A percentile compares a stretch with the other conserved stretches of the same genome.
Conservation (phyloP, 805 yeast genomes). For the Ogataea polymorpha region DNA sequence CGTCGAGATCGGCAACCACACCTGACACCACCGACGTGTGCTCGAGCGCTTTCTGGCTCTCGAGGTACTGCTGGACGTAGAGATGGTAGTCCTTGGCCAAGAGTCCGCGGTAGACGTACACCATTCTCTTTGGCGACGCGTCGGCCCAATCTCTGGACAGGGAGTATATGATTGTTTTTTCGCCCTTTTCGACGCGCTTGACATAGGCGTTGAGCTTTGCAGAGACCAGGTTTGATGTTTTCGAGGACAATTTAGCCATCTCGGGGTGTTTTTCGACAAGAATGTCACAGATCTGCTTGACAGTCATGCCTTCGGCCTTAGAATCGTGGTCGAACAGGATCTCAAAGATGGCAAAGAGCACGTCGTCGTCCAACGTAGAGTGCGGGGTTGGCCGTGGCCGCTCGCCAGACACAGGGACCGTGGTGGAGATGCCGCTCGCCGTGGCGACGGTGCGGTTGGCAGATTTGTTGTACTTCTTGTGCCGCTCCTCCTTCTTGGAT, state of each 20-base stretch:
- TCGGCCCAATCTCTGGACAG: constrained; percentile 88
- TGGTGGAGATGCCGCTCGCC: constrained; percentile 72
- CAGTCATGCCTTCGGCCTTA: constrained; percentile 80
- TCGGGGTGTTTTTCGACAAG: constrained; percentile 74
- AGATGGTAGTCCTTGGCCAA: constrained; percentile 71
- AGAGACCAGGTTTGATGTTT: constrained; percentile 74
- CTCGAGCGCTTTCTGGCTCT: constrained; percentile 40
- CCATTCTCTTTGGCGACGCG: constrained; percentile 86
- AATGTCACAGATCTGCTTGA: constrained; percentile 79
- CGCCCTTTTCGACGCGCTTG: constrained; percentile 82
- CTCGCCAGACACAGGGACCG: constrained; percentile 77
- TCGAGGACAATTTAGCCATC: constrained; percentile 76
- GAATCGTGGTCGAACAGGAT: constrained; percentile 68
- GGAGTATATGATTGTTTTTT: constrained; percentile 66
- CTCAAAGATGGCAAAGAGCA: constrained; percentile 68
- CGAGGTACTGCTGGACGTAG: constrained; percentile 66
- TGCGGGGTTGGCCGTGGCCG: constrained; percentile 70
- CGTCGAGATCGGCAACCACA: constrained; percentile 12
- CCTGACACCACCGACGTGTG: constrained; percentile 17
- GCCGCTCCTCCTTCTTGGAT: constrained; percentile 24
- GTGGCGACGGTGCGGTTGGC: constrained; percentile 44
- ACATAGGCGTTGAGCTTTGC: constrained; percentile 85
- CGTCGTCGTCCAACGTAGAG: constrained; percentile 69
- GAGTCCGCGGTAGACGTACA: constrained; percentile 77
- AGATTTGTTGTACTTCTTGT: constrained; percentile 29